Evolutionary conservation across 2,329 filamentous ascomycete genomes (phyloP).

Genomic region (Amylocarpus encephaloides): DNA sequence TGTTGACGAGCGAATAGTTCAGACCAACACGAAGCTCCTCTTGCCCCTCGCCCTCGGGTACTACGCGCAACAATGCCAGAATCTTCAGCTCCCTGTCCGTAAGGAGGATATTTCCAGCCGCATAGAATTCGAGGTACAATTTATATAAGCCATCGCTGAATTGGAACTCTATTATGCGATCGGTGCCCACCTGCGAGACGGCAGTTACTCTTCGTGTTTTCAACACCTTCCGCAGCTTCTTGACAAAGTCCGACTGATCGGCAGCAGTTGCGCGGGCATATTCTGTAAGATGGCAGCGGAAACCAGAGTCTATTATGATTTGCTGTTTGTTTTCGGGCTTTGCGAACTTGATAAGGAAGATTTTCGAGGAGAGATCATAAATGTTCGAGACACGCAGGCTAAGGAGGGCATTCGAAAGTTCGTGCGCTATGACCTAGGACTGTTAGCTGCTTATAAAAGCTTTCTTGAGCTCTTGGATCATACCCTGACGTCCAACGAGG

Average conservation of each 20-base stretch:
- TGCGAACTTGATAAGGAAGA: conserved; percentile 91
- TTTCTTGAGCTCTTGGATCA: background rate
- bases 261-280: conserved; percentile 83
- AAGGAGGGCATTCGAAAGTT: conserved; percentile 72
- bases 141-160: conserved; percentile 89
- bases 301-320: conserved; percentile 87
- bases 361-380: conserved; percentile 92
- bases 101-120: conserved; percentile 88
- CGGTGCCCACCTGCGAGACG: conserved; percentile 81
- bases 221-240: conserved; percentile 76
- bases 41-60: conserved; percentile 74
- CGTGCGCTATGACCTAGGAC: conserved; percentile 79
- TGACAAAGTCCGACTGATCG: conserved; percentile 78
- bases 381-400: conserved; percentile 83
- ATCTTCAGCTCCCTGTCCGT: conserved; percentile 82
- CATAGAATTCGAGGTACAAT: conserved; percentile 92
- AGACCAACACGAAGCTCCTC: conserved; percentile 74
- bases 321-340: conserved; percentile 87
- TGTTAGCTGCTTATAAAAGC: conserved; percentile 1
- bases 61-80: conserved; percentile 70
- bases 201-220: conserved; percentile 79
- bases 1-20: conserved; percentile 71
- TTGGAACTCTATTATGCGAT: conserved; percentile 84
- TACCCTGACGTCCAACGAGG: conserved; percentile 71
- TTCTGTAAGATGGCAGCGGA: conserved; percentile 88